Evolutionary conservation across 1,139 yeast species (phyloP).

Genomic region (Protomyces macrosporus): DNA sequence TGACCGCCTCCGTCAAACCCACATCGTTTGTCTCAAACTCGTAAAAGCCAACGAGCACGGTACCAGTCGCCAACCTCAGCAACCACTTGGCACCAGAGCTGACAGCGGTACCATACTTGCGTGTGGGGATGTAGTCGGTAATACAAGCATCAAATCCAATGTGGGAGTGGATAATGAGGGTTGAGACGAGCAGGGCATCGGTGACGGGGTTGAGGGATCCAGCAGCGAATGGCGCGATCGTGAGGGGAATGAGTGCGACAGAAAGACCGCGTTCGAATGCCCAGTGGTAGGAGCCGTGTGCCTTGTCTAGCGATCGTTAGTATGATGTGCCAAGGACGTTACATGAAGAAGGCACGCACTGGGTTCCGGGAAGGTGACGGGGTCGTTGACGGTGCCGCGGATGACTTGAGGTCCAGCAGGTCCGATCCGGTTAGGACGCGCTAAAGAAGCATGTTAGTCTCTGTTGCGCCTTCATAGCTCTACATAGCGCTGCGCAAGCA

Average conservation of each 20-base stretch:
- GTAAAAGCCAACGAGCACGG: slow-evolving; percentile 70
- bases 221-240: slow-evolving; percentile 64
- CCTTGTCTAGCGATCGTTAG: slow-evolving; percentile 29
- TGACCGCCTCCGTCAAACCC: slow-evolving; percentile 47
- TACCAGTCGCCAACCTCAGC: slow-evolving; percentile 64
- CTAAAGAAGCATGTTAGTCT: not conserved
- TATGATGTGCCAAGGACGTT: not conserved
- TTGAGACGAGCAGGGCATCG: slow-evolving; percentile 62
- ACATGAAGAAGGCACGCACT: slow-evolving; percentile 37
- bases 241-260: slow-evolving; percentile 66
- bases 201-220: slow-evolving; percentile 61
- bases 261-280: slow-evolving; percentile 68
- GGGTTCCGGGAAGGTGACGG: slow-evolving; percentile 59
- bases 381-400: slow-evolving; percentile 61
- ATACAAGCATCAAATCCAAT: slow-evolving; percentile 82
- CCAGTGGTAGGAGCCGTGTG: slow-evolving; percentile 89
- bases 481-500: too few relatives aligned
- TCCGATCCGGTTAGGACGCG: slow-evolving; percentile 18
- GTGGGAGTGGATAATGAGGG: slow-evolving; percentile 67
- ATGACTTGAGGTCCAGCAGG: slow-evolving; percentile 57
- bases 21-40: slow-evolving; percentile 72
- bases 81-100: slow-evolving; percentile 55
- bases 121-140: slow-evolving; percentile 78
- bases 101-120: slow-evolving; percentile 57
- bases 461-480: not conserved